Percentiles rank a stretch among this genome's conserved stretches.
Conservation (phyloP, 352 stramenopile genomes). For the Pythium sp. region DNA sequence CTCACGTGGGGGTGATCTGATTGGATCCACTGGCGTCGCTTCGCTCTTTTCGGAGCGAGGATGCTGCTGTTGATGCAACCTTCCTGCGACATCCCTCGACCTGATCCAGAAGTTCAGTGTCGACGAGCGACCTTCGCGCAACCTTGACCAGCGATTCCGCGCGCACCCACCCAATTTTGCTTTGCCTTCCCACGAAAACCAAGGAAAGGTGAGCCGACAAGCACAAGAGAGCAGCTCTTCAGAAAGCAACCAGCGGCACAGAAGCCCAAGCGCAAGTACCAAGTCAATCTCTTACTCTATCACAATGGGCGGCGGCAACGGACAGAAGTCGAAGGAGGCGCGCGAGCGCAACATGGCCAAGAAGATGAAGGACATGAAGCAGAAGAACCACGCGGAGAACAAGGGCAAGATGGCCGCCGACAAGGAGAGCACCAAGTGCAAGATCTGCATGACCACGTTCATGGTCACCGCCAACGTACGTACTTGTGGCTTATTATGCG, state of each 20-base stretch:
- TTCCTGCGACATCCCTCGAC: not conserved
- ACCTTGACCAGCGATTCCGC: not conserved
- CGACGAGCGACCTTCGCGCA: slow-evolving; percentile 4
- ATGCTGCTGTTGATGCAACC: not conserved
- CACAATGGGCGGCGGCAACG: slow-evolving; percentile 82
- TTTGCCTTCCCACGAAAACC: not conserved
- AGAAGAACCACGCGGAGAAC: slow-evolving; percentile 73
- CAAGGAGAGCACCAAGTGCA: slow-evolving; percentile 78
- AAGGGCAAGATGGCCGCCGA: slow-evolving; percentile 87
- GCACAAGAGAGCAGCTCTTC: not conserved
- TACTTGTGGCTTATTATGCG: slow-evolving; percentile 3
- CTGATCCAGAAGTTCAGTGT: not conserved
- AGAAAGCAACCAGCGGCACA: slow-evolving; percentile 9
- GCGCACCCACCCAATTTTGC: slow-evolving; percentile 8
- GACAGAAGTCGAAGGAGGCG: slow-evolving; percentile 78
- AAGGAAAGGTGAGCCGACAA: not conserved
- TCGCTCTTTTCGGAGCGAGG: not conserved
- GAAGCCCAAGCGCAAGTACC: not conserved
- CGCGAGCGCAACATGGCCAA: slow-evolving; percentile 83
- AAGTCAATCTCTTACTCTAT: not conserved
- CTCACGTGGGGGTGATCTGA: not conserved
- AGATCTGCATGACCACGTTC: slow-evolving; percentile 86
- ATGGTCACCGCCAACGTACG: slow-evolving; percentile 82
- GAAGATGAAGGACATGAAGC: slow-evolving; percentile 81
- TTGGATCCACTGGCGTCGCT: not conserved